Percentiles rank a stretch among this genome's conserved stretches.
Evolutionary conservation across 2,329 filamentous ascomycete species (phyloP).

Genomic region (Nakataea oryzae): DNA sequence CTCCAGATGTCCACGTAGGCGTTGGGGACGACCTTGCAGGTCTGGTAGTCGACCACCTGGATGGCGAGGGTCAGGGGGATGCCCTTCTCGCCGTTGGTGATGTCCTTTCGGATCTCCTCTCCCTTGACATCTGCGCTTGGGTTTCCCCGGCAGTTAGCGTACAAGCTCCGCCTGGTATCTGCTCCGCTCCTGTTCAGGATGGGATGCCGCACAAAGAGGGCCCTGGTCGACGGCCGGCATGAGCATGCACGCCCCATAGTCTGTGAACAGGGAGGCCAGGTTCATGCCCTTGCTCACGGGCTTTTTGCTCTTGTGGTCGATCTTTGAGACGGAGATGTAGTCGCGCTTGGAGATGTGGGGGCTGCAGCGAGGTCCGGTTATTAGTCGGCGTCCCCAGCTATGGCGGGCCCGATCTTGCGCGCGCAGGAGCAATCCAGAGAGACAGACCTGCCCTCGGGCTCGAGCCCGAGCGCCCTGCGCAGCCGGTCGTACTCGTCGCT

Average conservation of each 20-base stretch:
- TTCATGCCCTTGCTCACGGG: conserved; percentile 16
- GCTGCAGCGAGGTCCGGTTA: conserved; percentile 5
- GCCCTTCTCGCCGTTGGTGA: conserved; percentile 35
- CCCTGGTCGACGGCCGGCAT: conserved; percentile 35
- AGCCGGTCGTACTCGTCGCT: conserved; percentile 15
- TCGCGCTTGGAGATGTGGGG: conserved; percentile 14
- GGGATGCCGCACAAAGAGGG: conserved; percentile 27
- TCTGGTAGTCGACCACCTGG: conserved; percentile 41
- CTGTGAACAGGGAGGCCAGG: conserved; percentile 22
- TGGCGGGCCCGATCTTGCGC: background rate
- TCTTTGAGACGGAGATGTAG: conserved; percentile 18
- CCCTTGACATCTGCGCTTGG: conserved; percentile 29
- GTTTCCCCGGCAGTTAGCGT: background rate
- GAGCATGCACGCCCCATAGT: conserved; percentile 30
- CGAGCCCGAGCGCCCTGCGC: conserved; percentile 12
- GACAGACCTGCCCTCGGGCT: conserved; percentile 7
- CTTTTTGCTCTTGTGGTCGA: conserved; percentile 21
- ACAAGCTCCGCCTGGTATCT: background rate
- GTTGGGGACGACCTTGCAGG: conserved; percentile 37
- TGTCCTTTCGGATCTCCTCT: conserved; percentile 34
- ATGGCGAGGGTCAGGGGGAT: conserved; percentile 37
- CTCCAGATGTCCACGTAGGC: conserved; percentile 41
- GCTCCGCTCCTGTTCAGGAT: background rate
- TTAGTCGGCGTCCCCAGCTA: background rate
- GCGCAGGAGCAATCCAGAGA: background rate